A percentile compares a stretch with the other conserved stretches of the same genome.
These are phyloP conservation scores for Ormosia semicastrata DNA, from an alignment of 306 rosid species.

Conservation along the genomic window DNA sequence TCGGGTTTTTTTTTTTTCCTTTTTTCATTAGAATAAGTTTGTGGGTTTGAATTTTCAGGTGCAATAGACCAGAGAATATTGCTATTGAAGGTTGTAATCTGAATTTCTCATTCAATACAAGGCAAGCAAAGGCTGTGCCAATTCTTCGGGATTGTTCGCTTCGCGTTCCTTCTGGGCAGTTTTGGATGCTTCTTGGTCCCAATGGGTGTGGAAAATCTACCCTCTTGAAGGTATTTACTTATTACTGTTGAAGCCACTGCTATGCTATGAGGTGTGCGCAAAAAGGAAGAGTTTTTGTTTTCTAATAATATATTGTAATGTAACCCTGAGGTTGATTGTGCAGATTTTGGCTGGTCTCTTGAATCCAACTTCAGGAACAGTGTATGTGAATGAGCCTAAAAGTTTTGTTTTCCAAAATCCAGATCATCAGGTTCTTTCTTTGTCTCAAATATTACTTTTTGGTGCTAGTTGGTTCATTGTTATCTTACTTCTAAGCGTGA, in stretches of 20 bases:
- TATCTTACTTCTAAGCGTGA: background rate
- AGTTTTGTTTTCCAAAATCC: slow-evolving; percentile 88
- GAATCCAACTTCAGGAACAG: slow-evolving; percentile 61
- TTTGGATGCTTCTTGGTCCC: slow-evolving; percentile 96
- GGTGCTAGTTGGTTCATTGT: slow-evolving; percentile 15
- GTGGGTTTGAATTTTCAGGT: slow-evolving; percentile 30
- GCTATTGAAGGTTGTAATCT: slow-evolving; percentile 67
- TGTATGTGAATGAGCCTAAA: slow-evolving; percentile 57
- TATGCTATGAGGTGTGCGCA: background rate
- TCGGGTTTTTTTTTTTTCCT: background rate
- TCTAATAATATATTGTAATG: background rate
- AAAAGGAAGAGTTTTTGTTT: background rate
- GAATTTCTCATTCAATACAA: slow-evolving; percentile 53
- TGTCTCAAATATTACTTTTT: background rate
- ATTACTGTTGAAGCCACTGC: background rate
- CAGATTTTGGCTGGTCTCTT: slow-evolving; percentile 85
- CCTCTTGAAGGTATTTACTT: slow-evolving; percentile 63
- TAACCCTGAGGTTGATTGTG: slow-evolving; percentile 14
- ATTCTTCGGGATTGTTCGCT: slow-evolving; percentile 74
- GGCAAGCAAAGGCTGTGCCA: slow-evolving; percentile 46
- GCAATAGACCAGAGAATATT: slow-evolving; percentile 31
- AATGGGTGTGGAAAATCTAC: slow-evolving; percentile 92
- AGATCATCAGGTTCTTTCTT: slow-evolving; percentile 66
- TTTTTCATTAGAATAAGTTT: background rate
- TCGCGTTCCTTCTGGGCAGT: slow-evolving; percentile 77